Percentiles rank a stretch among this genome's conserved stretches.
Conservation (phyloP, 1,139 yeast species). For the Hyphopichia pseudoburtonii region DNA sequence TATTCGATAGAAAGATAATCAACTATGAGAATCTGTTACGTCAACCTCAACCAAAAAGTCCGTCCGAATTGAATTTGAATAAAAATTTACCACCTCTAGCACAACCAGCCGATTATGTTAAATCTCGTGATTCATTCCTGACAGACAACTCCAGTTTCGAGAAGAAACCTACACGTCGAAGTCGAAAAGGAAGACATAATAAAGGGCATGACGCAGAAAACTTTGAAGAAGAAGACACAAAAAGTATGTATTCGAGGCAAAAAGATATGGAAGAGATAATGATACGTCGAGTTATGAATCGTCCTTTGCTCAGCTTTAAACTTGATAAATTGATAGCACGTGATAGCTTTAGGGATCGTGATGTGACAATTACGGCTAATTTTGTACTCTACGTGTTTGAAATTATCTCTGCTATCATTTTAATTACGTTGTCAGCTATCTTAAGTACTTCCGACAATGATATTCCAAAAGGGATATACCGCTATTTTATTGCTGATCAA, state of each 20-base stretch:
- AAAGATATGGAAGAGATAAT: conserved; percentile 30
- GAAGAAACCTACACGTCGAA: background rate
- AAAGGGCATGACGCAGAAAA: background rate
- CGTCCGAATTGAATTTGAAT: conserved; percentile 9
- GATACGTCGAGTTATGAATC: conserved; percentile 37
- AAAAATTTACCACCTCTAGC: conserved; percentile 22
- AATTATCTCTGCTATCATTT: conserved; percentile 31
- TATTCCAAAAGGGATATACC: conserved; percentile 27
- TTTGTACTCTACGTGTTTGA: conserved; percentile 37
- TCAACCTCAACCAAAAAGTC: conserved; percentile 8
- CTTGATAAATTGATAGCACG: conserved; percentile 6
- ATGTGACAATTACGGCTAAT: conserved; percentile 27
- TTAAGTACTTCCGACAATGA: conserved; percentile 24
- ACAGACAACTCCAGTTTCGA: background rate
- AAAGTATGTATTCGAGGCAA: conserved; percentile 24
- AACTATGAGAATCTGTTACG: background rate
- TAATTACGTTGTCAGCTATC: conserved; percentile 31
- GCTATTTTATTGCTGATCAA: conserved; percentile 41
- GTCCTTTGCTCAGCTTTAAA: conserved; percentile 26
- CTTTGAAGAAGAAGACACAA: conserved; percentile 9
- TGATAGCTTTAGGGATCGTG: conserved; percentile 14
- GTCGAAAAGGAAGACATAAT: background rate
- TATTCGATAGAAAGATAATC: background rate
- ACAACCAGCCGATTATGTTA: conserved; percentile 15
- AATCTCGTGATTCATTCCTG: background rate